Evolutionary conservation across 2,329 filamentous ascomycete genomes (phyloP), one percentile per base, ranked within the genome.

Genomic region (Beauveria asiatica): DNA sequence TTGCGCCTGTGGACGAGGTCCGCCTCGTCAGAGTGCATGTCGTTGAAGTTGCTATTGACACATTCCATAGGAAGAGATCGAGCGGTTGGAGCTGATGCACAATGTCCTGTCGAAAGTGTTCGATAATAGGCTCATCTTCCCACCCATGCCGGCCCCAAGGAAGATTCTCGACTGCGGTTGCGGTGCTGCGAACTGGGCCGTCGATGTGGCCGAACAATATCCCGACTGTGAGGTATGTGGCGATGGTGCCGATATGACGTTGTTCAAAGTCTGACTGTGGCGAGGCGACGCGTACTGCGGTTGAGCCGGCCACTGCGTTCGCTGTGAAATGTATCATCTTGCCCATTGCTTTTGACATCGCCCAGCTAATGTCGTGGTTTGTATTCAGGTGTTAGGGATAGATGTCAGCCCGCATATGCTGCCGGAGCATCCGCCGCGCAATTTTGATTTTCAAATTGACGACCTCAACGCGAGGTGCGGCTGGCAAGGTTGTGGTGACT

Each of bases 1-100:
- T 88, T 66, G 82, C 78, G 50, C 88, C 88, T 9, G 77, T 88
- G 61, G 88, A 91, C 68, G 86, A 90, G 78, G 88, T 89, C 77
- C 66, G 74, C 66, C 37, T 60, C 23, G 41, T 56, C 58, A 57
- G 51, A 39, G 52, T 57, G 51, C 46, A 63, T 61, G 52, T 52
- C 58, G 44, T 56, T 59, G 64, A 60, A 17, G 33, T 27, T n/a
- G 11, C 30, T 49, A 10, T 46, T 64, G 62, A 57, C 66, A 50
- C 54, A 11, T 37, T 52, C 45, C 16, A 50, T 63, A 90, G 88
- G 83, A 86, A 67, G 88, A 92, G 72, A 79, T 81, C 61, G 80
- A 87, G 63, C 81, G 87, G 57, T 78, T 89, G 61, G 81, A 84
- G 59, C 73, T 82, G 60, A 80, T 87, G 72, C 85, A 91, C 69